Evolutionary conservation across 225 moss, liverwort and hornwort genomes (phyloP).

Genomic region (Physcomitrellopsis africana): DNA sequence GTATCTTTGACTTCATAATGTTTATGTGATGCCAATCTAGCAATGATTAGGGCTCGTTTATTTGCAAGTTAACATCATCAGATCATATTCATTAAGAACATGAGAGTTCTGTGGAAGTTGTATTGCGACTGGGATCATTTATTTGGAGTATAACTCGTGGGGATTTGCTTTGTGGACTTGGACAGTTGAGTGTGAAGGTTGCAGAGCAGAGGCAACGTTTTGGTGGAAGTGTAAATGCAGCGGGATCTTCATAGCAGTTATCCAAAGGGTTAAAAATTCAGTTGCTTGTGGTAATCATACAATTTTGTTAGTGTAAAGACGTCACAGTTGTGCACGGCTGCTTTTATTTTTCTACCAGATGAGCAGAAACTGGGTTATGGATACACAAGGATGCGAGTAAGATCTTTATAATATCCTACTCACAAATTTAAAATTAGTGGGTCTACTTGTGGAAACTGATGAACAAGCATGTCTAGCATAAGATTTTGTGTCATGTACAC

Average conservation of each 20-base stretch:
- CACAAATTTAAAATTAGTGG: slow-evolving; percentile 13
- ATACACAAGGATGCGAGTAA: slow-evolving; percentile 24
- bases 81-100: background rate
- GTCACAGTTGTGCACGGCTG: slow-evolving; percentile 20
- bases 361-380: slow-evolving; percentile 30
- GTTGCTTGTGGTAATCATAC: slow-evolving; percentile 26
- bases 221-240: slow-evolving; percentile 69
- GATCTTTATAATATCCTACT: slow-evolving; percentile 11
- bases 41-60: background rate
- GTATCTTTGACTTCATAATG: background rate
- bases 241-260: slow-evolving; percentile 39
- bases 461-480: slow-evolving; percentile 28
- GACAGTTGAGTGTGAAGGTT: slow-evolving; percentile 89
- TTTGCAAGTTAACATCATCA: too few relatives aligned
- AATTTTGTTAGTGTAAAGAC: slow-evolving; percentile 48
- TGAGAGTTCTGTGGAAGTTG: background rate
- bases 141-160: slow-evolving; percentile 30
- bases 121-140: background rate
- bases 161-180: slow-evolving; percentile 25
- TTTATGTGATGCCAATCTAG: slow-evolving; percentile 7
- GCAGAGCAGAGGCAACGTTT: slow-evolving; percentile 83
- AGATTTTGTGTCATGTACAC: slow-evolving; percentile 36
- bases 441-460: slow-evolving; percentile 28
- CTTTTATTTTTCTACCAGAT: slow-evolving; percentile 27
- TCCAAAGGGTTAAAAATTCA: background rate